Conservation (phyloP, 345 rosid species). For the Turnera subulata region DNA sequence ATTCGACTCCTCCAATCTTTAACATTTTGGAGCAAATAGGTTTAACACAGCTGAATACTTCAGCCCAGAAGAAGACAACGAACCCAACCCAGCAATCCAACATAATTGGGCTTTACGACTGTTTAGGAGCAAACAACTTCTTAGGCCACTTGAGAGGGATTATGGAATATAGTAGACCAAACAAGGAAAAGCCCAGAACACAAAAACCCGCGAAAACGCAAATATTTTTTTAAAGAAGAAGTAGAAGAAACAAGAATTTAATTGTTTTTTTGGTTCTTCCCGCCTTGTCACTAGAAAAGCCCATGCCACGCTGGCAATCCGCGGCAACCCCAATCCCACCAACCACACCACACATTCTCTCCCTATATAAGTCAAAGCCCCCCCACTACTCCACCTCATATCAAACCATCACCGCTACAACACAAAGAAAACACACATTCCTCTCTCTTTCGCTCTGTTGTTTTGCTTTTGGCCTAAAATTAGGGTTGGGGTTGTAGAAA, state of each 20-base stretch:
- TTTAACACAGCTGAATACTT: too few relatives aligned
- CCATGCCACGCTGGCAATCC: constrained; percentile 49
- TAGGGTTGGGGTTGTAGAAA: constrained; percentile 24
- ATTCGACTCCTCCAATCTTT: too few relatives aligned
- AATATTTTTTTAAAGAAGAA: too few relatives aligned
- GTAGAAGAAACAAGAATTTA: too few relatives aligned
- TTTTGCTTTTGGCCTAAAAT: background rate
- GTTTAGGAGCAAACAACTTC: too few relatives aligned
- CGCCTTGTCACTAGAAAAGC: constrained; percentile 21
- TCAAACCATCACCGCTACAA: background rate
- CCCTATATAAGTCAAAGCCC: constrained; percentile 29
- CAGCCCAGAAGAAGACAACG: too few relatives aligned
- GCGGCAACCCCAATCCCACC: background rate
- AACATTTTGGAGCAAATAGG: too few relatives aligned
- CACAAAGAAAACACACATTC: background rate
- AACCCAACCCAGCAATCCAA: too few relatives aligned
- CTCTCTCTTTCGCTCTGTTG: background rate
- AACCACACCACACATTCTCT: constrained; percentile 17
- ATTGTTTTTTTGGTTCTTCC: constrained; percentile 33
- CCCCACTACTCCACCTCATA: too few relatives aligned
- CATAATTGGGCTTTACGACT: too few relatives aligned
- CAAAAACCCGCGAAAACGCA: background rate
- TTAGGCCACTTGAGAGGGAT: too few relatives aligned
- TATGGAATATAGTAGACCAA: too few relatives aligned
- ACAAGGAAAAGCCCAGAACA: background rate